phyloP scores from a whole-genome alignment of 2,329 filamentous ascomycete species.

The Niveomyces coronatus region DNA sequence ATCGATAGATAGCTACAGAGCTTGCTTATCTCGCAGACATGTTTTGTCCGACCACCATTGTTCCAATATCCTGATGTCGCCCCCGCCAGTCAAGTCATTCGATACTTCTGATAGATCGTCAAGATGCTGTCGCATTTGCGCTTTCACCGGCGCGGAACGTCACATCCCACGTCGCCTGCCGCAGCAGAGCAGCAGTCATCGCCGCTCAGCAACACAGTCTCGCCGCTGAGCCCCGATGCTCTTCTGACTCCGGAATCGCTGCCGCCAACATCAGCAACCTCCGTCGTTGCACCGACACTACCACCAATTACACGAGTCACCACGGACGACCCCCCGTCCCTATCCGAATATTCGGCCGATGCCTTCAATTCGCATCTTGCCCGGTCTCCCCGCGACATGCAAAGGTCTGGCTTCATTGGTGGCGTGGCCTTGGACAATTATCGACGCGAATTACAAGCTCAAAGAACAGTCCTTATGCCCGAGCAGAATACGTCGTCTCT shows the following conservation, averaged over 20 bases:
- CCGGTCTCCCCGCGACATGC: slow-evolving; percentile 24
- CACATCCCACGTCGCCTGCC: slow-evolving; percentile 43
- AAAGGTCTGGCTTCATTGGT: slow-evolving; percentile 41
- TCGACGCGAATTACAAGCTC: slow-evolving; percentile 26
- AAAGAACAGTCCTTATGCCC: slow-evolving; percentile 12
- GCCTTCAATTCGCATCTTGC: slow-evolving; percentile 19
- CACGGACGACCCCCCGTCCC: slow-evolving; percentile 26
- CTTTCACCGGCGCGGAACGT: slow-evolving; percentile 47
- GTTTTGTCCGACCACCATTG: no score
- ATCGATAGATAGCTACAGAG: no score
- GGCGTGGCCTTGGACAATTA: slow-evolving; percentile 44
- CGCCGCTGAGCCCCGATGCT: slow-evolving; percentile 31
- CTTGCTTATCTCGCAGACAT: no score
- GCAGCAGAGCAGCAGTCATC: slow-evolving; percentile 36
- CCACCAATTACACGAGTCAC: slow-evolving; percentile 41
- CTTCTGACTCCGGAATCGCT: slow-evolving; percentile 24
- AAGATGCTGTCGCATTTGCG: slow-evolving; percentile 44
- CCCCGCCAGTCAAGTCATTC: no score
- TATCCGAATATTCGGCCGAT: slow-evolving; percentile 12
- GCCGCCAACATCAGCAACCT: slow-evolving; percentile 24
- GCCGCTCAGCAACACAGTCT: slow-evolving; percentile 26
- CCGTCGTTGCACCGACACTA: slow-evolving; percentile 35
- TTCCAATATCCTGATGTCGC: no score
- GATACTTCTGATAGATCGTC: background rate
- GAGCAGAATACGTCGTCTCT: slow-evolving; percentile 5